Evolutionary conservation across 441 rosid genomes (phyloP), one percentile per base, ranked within the genome.

Genomic region (Brassica balearica): DNA sequence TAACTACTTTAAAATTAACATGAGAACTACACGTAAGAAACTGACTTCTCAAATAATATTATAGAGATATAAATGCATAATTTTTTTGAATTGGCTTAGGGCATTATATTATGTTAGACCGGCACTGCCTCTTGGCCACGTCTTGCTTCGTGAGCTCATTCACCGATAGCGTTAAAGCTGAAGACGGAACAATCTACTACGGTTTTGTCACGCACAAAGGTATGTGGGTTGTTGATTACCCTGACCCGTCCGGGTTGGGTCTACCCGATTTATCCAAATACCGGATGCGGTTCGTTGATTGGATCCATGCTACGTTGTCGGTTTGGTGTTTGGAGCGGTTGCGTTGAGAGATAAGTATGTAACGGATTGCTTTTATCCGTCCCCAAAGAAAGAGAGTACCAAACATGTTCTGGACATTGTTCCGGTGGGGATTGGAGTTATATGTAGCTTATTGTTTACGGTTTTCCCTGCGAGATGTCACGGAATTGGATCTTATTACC

Each of bases 401-500:
- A 83, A 84, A 74, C 88, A 86, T 81, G 87, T 86, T 48, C 25
- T 87, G 76, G 79, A 78, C 71, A 88, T 88, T 8, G 84, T 78
- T 62, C 94, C 94, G 11, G 75, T 87, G 19, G 94, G 88, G 6
- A 61, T 88, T 14, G 94, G 94, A 9, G 71, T 90, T 9, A 73
- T 90, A 59, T 82, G 88, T 71, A 82, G 87, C 75, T 69, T 88
- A 66, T 69, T 90, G 76, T 90, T 90, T 53, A 71, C 82, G 79
- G 84, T 86, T 71, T 89, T 89, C 17, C 91, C 93, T 14, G 69
- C 91, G 2, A 85, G 83, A 51, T 82, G 93, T 67, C 91, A 87
- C 36, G 91, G 91, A 2, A 81, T 88, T 71, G 90, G 92, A n/a
- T 64, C 88, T 90, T 4, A 58, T 91, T 11, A 85, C 93, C 76